Evolutionary conservation across 306 rosid genomes (phyloP), one percentile per base, ranked within the genome.

Genomic region (Quercus dentata): DNA sequence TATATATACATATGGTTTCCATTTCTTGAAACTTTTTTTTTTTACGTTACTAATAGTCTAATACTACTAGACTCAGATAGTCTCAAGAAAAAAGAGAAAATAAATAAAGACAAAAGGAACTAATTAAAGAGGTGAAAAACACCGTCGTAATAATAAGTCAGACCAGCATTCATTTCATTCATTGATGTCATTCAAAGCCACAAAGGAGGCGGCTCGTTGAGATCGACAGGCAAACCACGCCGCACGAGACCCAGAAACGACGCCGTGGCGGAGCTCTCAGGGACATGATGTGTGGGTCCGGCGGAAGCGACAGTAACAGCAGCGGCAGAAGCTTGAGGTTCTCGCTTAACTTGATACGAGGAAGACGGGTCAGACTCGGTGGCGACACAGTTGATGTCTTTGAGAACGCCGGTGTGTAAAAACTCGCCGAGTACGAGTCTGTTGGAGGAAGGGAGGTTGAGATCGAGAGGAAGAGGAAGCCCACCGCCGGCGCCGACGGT

Each of bases 121-220:
- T 18, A 15, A 18, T 18, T 61, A 51, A 54, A 35, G 25, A 11
- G 15, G 7, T 1, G 59, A 2, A 72, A 52, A 56, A 27, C 21
- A 2, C 56, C 52, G 38, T 28, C 23, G 76, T 77, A 0, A 44
- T 81, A 71, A 41, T n/a, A 67, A 65, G 74, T 27, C 21, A 30
- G 49, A 19, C 23, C 71, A 17, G 28, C 46, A 4, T 8, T 41
- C 46, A 38, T 27, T 38, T 38, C 9, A 0, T 41, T 41, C 11
- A 57, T 46, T n/a, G 5, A 54, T 44, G 17, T 13, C 14, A 13
- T 65, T 87, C 90, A 90, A 1, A 91, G 88, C 99, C 99, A 93
- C 78, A 93, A 35, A 18, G 99, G 99, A 1, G 99, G 99, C 46
- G 99, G 99, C 67, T 93, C 97, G 79, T 95, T 95, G 68, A 95